Evolutionary conservation across 2,329 filamentous ascomycete genomes (phyloP).

Genomic region (Talaromyces sp.): DNA sequence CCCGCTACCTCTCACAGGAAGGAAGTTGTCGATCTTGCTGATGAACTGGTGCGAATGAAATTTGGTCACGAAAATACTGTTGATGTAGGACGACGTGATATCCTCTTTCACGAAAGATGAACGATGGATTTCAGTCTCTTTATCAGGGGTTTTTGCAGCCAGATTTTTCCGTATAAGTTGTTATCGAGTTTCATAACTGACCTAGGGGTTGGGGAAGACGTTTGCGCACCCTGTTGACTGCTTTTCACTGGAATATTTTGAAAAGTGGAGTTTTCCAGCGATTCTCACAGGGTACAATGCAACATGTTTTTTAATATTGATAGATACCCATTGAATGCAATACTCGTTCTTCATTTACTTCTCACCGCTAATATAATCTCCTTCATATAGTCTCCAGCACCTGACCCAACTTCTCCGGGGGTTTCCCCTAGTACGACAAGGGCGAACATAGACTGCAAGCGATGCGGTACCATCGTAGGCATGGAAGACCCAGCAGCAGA

Average conservation of each 20-base stretch:
- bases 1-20: background rate
- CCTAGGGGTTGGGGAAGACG: background rate
- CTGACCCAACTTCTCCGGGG: background rate
- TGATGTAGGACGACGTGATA: conserved; percentile 6
- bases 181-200: background rate
- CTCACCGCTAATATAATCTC: background rate
- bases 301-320: background rate
- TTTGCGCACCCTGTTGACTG: conserved; percentile 1
- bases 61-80: background rate
- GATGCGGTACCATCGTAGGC: conserved; percentile 27
- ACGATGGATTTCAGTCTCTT: conserved; percentile 8
- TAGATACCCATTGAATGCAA: background rate
- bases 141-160: background rate
- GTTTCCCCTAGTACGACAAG: background rate
- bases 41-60: background rate
- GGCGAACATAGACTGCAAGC: conserved; percentile 21
- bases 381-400: background rate
- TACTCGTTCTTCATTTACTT: background rate
- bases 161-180: background rate
- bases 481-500: conserved; percentile 35
- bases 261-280: conserved; percentile 4
- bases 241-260: conserved; percentile 3
- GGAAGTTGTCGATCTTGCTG: conserved; percentile 9
- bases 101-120: conserved; percentile 7
- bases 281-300: conserved; percentile 10